Evolutionary conservation across 2,329 filamentous ascomycete genomes (phyloP).

Genomic region (Exophiala sp.): DNA sequence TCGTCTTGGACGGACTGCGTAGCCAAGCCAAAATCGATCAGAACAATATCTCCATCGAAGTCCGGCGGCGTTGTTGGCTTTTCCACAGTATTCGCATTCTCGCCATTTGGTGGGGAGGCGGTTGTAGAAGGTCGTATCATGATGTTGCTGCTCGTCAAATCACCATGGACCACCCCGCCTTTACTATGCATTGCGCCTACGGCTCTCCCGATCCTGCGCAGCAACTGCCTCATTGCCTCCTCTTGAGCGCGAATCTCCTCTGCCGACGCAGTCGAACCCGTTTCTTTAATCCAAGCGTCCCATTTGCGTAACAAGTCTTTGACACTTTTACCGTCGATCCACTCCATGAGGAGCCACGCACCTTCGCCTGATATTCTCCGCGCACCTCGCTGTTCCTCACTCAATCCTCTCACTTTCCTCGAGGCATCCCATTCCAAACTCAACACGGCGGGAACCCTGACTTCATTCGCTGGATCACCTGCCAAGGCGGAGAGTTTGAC

Average conservation of each 20-base stretch:
- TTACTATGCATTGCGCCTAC: constrained; percentile 71
- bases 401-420: constrained; percentile 44
- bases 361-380: constrained; percentile 54
- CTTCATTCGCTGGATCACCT: constrained; percentile 38
- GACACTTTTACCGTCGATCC: constrained; percentile 69
- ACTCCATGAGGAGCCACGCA: constrained; percentile 78
- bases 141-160: constrained; percentile 94
- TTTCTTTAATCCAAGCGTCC: constrained; percentile 48
- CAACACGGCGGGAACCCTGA: constrained; percentile 75
- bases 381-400: constrained; percentile 52
- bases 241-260: constrained; percentile 37
- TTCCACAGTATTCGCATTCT: neutral
- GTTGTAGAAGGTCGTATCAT: constrained; percentile 58
- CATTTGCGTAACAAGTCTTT: constrained; percentile 63
- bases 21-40: constrained; percentile 93
- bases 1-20: constrained; percentile 77
- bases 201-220: constrained; percentile 63
- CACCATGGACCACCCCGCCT: constrained; percentile 89
- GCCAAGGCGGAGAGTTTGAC: constrained; percentile 57
- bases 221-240: constrained; percentile 52
- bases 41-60: constrained; percentile 66
- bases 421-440: constrained; percentile 52
- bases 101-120: constrained; percentile 19
- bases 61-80: constrained; percentile 21
- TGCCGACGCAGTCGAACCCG: constrained; percentile 30